Conservation (phyloP, 2,329 filamentous ascomycete genomes). For the Pseudocercospora musae region DNA sequence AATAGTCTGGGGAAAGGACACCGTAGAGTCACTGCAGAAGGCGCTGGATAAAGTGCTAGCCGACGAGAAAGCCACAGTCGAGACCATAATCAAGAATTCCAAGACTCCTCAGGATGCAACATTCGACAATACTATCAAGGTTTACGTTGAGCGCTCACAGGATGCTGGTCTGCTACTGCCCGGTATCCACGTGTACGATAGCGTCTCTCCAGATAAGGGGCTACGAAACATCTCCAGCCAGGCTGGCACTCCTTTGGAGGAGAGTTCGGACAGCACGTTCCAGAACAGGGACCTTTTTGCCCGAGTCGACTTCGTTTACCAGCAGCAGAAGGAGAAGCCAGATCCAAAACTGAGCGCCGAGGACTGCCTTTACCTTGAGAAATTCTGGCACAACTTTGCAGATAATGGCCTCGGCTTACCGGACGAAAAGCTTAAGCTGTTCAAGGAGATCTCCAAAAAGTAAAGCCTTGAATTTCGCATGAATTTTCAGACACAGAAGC, state of each 20-base stretch:
- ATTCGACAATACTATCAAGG: conserved; percentile 57
- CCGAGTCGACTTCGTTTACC: conserved; percentile 48
- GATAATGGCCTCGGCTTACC: conserved; percentile 68
- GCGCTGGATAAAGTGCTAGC: background rate
- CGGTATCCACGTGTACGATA: conserved; percentile 50
- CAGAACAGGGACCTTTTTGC: conserved; percentile 76
- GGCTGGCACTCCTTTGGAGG: conserved; percentile 47
- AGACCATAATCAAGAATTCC: conserved; percentile 58
- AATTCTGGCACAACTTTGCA: conserved; percentile 70
- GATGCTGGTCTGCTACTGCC: conserved; percentile 44
- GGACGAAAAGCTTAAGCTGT: conserved; percentile 60
- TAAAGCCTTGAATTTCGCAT: conserved; percentile 18
- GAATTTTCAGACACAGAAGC: background rate
- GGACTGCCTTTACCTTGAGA: conserved; percentile 65
- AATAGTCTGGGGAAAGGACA: background rate
- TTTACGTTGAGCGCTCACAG: conserved; percentile 61
- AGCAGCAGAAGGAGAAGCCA: conserved; percentile 37
- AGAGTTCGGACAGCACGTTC: conserved; percentile 68
- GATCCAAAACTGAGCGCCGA: conserved; percentile 62
- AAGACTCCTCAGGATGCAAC: conserved; percentile 53
- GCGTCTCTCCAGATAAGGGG: conserved; percentile 42
- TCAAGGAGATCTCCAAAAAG: conserved; percentile 78
- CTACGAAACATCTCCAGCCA: conserved; percentile 45
- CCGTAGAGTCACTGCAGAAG: background rate
- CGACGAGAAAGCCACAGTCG: conserved; percentile 54